These are phyloP conservation scores for Phalaenopsis aphrodite DNA, from an alignment of 106 monocot species.

Conservation along the genomic window DNA sequence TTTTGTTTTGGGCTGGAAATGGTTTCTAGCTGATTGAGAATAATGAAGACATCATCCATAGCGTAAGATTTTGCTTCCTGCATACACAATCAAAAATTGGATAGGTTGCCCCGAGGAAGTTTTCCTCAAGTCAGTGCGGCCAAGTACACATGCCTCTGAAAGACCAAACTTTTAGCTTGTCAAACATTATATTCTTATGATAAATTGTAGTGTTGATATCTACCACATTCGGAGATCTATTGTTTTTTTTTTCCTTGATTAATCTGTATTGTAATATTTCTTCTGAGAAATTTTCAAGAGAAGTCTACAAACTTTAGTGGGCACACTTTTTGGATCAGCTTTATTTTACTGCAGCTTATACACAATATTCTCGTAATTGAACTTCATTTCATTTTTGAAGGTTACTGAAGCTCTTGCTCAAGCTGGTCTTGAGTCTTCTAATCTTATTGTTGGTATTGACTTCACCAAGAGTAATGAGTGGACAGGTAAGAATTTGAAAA, in stretches of 20 bases:
- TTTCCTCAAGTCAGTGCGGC: not conserved
- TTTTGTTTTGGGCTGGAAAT: not conserved
- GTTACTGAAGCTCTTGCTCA: conserved; percentile 84
- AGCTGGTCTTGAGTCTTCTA: conserved; percentile 84
- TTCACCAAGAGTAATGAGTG: conserved; percentile 99
- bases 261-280: not conserved
- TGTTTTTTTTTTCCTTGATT: not conserved
- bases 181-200: not conserved
- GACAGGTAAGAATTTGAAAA: conserved; percentile 50
- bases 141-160: not conserved
- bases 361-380: not conserved
- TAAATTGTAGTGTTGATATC: not conserved
- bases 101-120: no score
- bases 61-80: not conserved
- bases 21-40: no score
- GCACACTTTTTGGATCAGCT: not conserved
- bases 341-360: not conserved
- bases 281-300: not conserved
- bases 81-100: not conserved
- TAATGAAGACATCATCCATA: not conserved
- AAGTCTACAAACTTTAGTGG: not conserved
- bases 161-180: not conserved
- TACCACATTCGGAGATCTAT: not conserved
- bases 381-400: conserved; percentile 20
- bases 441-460: conserved; percentile 86